Conservation (phyloP, 768 basidiomycete genomes). For the Boletus rubroflammeus region DNA sequence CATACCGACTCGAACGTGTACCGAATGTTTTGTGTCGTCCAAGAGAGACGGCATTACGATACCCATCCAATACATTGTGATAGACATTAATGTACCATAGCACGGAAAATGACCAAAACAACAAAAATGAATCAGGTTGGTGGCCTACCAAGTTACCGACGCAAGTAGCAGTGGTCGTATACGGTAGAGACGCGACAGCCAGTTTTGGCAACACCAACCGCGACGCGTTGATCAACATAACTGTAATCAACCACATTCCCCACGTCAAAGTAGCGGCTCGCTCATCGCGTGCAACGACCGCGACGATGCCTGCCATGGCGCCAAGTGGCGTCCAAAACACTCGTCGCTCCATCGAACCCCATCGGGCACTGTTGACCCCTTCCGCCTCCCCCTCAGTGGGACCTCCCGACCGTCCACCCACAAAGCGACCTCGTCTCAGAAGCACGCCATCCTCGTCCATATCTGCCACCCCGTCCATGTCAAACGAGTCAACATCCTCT, state of each 20-base stretch:
- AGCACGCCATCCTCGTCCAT: constrained; percentile 44
- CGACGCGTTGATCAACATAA: constrained; percentile 13
- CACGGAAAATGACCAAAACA: constrained; percentile 5
- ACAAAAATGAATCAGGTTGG: not conserved
- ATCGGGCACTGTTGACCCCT: constrained; percentile 20
- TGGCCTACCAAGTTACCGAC: not conserved
- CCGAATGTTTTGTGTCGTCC: not conserved
- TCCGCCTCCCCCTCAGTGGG: constrained; percentile 29
- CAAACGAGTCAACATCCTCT: constrained; percentile 25
- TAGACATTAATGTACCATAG: constrained; percentile 13
- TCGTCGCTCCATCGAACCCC: constrained; percentile 13
- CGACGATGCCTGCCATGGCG: constrained; percentile 11
- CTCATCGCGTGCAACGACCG: constrained; percentile 8
- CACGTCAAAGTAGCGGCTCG: constrained; percentile 1
- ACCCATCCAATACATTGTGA: constrained; percentile 8
- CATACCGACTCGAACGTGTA: constrained; percentile 14
- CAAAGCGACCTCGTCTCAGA: constrained; percentile 48
- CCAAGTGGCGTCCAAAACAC: not conserved
- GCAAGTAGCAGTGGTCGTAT: too few relatives aligned
- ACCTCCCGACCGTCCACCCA: constrained; percentile 37
- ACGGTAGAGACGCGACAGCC: not conserved
- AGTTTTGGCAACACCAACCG: not conserved
- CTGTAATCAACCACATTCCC: constrained; percentile 2
- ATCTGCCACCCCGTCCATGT: constrained; percentile 33
- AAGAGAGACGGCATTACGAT: constrained; percentile 7